Base-by-base conservation (phyloP, 257 asterid genomes). In the Solanum tarapatanum region DNA sequence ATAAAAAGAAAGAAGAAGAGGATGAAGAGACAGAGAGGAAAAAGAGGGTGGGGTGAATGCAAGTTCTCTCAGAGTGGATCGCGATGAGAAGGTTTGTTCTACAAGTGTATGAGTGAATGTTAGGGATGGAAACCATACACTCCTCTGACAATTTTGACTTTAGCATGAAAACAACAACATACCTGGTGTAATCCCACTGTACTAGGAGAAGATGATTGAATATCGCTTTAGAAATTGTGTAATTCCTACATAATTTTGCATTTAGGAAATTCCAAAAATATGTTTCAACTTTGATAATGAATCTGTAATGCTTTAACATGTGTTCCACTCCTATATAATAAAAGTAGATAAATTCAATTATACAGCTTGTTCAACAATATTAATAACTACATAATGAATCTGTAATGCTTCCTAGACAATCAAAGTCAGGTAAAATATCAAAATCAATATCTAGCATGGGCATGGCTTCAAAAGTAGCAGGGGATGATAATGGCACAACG, bases 51-150 rank as follows among this genome's bases (percentile, higher is more conserved):
- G 30, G 98, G 99, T 79, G 93, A 93, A 41, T 95, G 98, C 94
- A 97, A 91, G 90, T 97, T 97, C 79, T 97, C 99, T 58, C 99
- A 97, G 95, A n/a, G n/a, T n/a, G n/a, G n/a, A n/a, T n/a, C n/a
- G n/a, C n/a, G n/a, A 97, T 89, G 98, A 94, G 89, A 96, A 93
- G 86, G 99, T 96, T 70, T 83, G 92, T 37, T 17, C 11, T 75
- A 10, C 11, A 11, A 76, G 55, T 13, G 58, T 37, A n/a, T n/a
- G 83, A 36, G 83, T 77, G 62, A 8, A 79, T 8, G 14, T 13
- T 14, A 79, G 37, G 24, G 37, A 43, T 79, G 36, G 24, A 79
- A 26, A 2, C 24, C 11, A 39, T 8, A 36, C 55, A 37, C 64
- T 77, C 82, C 17, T 75, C 32, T 39, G 0, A 39, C n/a, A 39